phyloP scores from a whole-genome alignment of 352 stramenopile species.

The Phytopythium oedochilum region DNA sequence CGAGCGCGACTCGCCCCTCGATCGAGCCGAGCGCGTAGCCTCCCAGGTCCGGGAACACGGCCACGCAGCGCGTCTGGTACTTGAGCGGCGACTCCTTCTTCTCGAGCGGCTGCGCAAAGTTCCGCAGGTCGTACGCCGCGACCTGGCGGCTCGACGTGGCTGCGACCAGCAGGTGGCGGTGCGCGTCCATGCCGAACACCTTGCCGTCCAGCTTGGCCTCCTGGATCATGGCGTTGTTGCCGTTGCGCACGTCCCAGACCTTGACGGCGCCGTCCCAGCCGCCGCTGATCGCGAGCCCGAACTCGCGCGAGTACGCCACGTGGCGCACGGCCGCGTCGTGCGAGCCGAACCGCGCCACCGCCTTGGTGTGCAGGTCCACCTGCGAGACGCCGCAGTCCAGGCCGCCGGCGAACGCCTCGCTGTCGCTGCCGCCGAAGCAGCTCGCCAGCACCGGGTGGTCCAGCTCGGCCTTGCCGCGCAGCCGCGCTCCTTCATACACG shows the following conservation, averaged over 20 bases:
- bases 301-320: slow-evolving; percentile 54
- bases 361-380: slow-evolving; percentile 47
- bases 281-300: slow-evolving; percentile 48
- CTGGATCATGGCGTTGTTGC: slow-evolving; percentile 41
- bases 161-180: slow-evolving; percentile 51
- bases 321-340: slow-evolving; percentile 51
- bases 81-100: slow-evolving; percentile 80
- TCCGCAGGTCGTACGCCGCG: slow-evolving; percentile 83
- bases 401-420: slow-evolving; percentile 66
- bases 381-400: slow-evolving; percentile 63
- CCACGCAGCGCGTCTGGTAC: slow-evolving; percentile 90
- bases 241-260: slow-evolving; percentile 66
- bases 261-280: slow-evolving; percentile 66
- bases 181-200: slow-evolving; percentile 64
- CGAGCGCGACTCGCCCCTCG: slow-evolving; percentile 95
- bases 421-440: slow-evolving; percentile 52
- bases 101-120: slow-evolving; percentile 56
- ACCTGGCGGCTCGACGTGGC: slow-evolving; percentile 48
- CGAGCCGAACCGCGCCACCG: slow-evolving; percentile 23
- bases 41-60: slow-evolving; percentile 58
- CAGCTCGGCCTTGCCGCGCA: slow-evolving; percentile 61
- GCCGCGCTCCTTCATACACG: slow-evolving; percentile 58
- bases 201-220: slow-evolving; percentile 40
- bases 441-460: slow-evolving; percentile 67
- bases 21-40: slow-evolving; percentile 93